Evolutionary conservation across 768 basidiomycete species (phyloP).

Genomic region (Trametes sanguinea): DNA sequence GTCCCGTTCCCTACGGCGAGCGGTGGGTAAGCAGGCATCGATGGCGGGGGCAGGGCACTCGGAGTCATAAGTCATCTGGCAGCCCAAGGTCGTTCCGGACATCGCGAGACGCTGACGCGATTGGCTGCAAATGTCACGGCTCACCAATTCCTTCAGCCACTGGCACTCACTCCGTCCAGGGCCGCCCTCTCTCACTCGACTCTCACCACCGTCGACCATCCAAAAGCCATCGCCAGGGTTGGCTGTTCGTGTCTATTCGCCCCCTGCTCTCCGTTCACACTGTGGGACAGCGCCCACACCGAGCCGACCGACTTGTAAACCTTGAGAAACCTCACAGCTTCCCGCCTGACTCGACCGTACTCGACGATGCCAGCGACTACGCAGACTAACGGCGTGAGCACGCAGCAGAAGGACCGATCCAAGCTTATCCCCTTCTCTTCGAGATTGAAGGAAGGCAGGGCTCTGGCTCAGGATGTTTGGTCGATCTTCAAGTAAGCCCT

Average conservation of each 20-base stretch:
- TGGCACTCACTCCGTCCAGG: neutral
- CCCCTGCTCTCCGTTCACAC: constrained; percentile 1
- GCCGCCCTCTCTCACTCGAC: neutral
- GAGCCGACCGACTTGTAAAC: constrained; percentile 5
- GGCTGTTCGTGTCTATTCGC: neutral
- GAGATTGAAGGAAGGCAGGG: constrained; percentile 72
- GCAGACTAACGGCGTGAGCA: constrained; percentile 23
- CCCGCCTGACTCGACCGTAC: neutral
- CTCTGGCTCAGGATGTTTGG: constrained; percentile 85
- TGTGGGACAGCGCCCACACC: constrained; percentile 5
- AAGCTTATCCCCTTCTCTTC: constrained; percentile 67
- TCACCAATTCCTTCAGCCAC: neutral
- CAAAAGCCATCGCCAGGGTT: neutral
- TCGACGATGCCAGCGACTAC: constrained; percentile 16
- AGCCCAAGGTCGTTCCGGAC: neutral
- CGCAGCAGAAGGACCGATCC: constrained; percentile 23
- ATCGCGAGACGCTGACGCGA: constrained; percentile 19
- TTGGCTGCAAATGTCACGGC: neutral
- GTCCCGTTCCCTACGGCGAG: too few species aligned
- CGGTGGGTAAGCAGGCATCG: too few species aligned
- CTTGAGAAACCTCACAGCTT: constrained; percentile 14
- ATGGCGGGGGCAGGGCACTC: too few species aligned
- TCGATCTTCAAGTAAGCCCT: constrained; percentile 77
- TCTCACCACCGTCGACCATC: neutral
- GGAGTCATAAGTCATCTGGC: too few species aligned